Percentiles rank a stretch among this genome's conserved stretches.
Evolutionary conservation across 2,329 filamentous ascomycete genomes (phyloP).

Genomic region (Hysterium pulicare): DNA sequence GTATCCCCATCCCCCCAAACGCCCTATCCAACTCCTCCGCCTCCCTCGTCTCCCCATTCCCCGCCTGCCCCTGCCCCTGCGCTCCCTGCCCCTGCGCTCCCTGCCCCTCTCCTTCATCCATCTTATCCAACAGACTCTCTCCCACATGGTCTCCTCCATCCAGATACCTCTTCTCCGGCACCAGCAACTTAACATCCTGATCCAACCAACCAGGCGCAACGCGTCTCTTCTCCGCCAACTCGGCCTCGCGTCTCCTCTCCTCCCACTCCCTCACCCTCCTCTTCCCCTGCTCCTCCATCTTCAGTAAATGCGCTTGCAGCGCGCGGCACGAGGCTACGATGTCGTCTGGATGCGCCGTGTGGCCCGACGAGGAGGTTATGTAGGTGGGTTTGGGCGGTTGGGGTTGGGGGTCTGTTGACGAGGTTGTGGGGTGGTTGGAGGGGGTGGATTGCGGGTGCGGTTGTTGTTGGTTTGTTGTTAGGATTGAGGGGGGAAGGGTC

Average conservation of each 20-base stretch:
- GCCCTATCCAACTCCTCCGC: slow-evolving; percentile 60
- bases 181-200: slow-evolving; percentile 60
- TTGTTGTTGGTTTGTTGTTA: slow-evolving; percentile 41
- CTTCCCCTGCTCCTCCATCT: slow-evolving; percentile 65
- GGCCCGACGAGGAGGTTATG: slow-evolving; percentile 70
- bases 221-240: slow-evolving; percentile 74
- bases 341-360: slow-evolving; percentile 80
- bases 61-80: slow-evolving; percentile 47
- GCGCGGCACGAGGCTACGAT: slow-evolving; percentile 79
- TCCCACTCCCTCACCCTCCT: slow-evolving; percentile 68
- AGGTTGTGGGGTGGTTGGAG: slow-evolving; percentile 66
- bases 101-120: slow-evolving; percentile 15
- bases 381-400: slow-evolving; percentile 66
- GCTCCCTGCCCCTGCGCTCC: slow-evolving; percentile 54
- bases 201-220: slow-evolving; percentile 80
- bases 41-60: slow-evolving; percentile 44
- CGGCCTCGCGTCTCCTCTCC: slow-evolving; percentile 59
- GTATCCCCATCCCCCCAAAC: slow-evolving; percentile 66
- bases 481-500: slow-evolving; percentile 71
- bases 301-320: slow-evolving; percentile 70
- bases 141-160: neutral
- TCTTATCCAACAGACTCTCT: slow-evolving; percentile 1
- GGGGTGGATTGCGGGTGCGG: slow-evolving; percentile 51
- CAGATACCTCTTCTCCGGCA: slow-evolving; percentile 57
- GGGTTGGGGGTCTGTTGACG: slow-evolving; percentile 43